Evolutionary conservation across 441 rosid species (phyloP), one percentile per base, ranked within the genome.

Genomic region (Cnidoscolus chayamansa): DNA sequence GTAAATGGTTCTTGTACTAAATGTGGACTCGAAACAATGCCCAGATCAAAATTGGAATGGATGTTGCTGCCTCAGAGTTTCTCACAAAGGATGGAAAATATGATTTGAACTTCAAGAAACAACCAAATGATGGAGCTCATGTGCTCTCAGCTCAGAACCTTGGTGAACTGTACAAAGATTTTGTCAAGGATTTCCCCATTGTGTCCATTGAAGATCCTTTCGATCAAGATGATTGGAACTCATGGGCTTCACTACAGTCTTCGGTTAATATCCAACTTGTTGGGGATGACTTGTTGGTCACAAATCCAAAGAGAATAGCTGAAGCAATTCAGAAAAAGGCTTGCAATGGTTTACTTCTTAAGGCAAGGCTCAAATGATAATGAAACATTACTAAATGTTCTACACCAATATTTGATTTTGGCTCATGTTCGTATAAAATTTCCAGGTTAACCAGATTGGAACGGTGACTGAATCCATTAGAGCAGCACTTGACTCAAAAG

Each of bases 41-140:
- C 70, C 89, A 90, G 97, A 90, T 92, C 80, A 92, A 92, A 75
- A 94, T 92, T 65, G 98, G 98, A 83, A 90, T 92, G 97, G 99
- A 94, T 78, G 99, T 94, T 58, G 99, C 98, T 7, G 99, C 98
- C 65, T 92, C 99, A 25, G 97, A 92, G 71, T 94, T 94, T 83
- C 86, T 84, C 80, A 88, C 82, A 51, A 94, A 89, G 73, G 96
- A 88, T 78, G 90, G 94, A 15, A 84, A 82, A 59, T 94, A 92
- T 71, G 99, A 92, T 84, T 72, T 94, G 65, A 90, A 92, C 86
- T 94, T 92, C 78, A 94, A 94, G 88, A 92, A 92, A 77, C 96
- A 90, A 71, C 97, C 90, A 30, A 92, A 90, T 81, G 94, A 94
- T 72, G 96, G 97, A 75, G 88, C 88, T 63, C 88, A 88, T 50